Evolutionary conservation across 257 asterid species (phyloP), one percentile per base, ranked within the genome.

Genomic region (Cinchona pubescens): DNA sequence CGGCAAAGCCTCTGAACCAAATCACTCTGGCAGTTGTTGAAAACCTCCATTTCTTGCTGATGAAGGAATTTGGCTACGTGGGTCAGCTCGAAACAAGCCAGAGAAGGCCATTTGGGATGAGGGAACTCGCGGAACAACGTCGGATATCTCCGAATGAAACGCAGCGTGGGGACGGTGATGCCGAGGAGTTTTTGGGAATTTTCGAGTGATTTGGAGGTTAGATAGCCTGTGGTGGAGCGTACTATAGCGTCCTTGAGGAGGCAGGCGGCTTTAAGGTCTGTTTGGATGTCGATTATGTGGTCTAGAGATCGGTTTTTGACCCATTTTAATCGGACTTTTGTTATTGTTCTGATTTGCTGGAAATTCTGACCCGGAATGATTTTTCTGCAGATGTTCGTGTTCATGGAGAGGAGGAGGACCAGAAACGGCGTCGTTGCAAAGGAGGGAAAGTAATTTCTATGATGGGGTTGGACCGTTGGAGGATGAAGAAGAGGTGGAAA

Each of bases 311-410:
- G 91, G 45, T 90, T 94, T 72, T 90, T 94, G 55, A 89, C 97
- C 97, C 99, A 94, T 88, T 94, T 94, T 43, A 94, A 69, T n/a
- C 97, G 92, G 15, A 94, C 97, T 82, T 87, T 90, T 12, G 86
- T 85, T 18, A 92, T 85, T 29, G 79, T 78, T 65, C 97, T 84
- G 75, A 72, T 34, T 5, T 87, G 95, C 0, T 78, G 85, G 42
- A 86, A 64, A 37, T 37, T 68, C 23, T 49, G 34, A 9, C 60
- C 27, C 27, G 43, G 21, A 49, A 35, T 16, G n/a, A n/a, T n/a
- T n/a, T n/a, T n/a, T 60, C 29, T 55, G 32, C 23, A 11, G 10
- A 23, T 18, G 32, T n/a, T 71, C 75, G 61, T 73, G 25, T 3
- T n/a, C 19, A 25, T 5, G 58, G 19, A 4, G 45, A 51, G 19